A percentile compares a stretch with the other conserved stretches of the same genome.
These are phyloP conservation scores for Cryphonectria radicalis DNA, from an alignment of 2,329 filamentous ascomycete species.

Conservation along the genomic window DNA sequence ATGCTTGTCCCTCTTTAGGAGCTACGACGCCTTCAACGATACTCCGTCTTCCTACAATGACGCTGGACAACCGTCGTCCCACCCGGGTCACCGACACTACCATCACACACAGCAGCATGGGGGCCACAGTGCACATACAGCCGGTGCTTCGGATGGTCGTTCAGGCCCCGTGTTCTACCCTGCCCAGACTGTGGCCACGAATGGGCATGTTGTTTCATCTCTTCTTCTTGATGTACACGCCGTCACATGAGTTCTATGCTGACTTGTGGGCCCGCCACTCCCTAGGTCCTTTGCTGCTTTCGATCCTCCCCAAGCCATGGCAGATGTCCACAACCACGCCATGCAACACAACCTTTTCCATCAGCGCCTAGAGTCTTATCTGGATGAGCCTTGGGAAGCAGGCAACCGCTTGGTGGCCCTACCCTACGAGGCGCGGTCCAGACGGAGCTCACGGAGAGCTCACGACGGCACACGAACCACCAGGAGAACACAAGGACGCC, in stretches of 20 bases:
- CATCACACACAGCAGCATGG: neutral
- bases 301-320: neutral
- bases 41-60: neutral
- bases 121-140: neutral
- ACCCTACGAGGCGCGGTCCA: neutral
- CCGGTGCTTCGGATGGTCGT: neutral
- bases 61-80: neutral
- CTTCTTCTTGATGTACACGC: neutral
- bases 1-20: neutral
- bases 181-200: constrained; percentile 3
- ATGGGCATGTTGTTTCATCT: neutral
- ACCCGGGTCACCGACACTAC: neutral
- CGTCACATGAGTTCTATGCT: neutral
- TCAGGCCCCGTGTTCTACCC: neutral
- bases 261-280: neutral
- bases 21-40: neutral
- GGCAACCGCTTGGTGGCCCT: neutral
- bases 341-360: neutral
- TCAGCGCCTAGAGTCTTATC: neutral
- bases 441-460: neutral
- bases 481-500: neutral
- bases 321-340: neutral
- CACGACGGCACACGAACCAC: neutral
- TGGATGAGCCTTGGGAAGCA: neutral
- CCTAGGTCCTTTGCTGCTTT: neutral